These are phyloP conservation scores for Nemania bipapillata DNA, from an alignment of 2,329 filamentous ascomycete genomes.

Conservation along the genomic window DNA sequence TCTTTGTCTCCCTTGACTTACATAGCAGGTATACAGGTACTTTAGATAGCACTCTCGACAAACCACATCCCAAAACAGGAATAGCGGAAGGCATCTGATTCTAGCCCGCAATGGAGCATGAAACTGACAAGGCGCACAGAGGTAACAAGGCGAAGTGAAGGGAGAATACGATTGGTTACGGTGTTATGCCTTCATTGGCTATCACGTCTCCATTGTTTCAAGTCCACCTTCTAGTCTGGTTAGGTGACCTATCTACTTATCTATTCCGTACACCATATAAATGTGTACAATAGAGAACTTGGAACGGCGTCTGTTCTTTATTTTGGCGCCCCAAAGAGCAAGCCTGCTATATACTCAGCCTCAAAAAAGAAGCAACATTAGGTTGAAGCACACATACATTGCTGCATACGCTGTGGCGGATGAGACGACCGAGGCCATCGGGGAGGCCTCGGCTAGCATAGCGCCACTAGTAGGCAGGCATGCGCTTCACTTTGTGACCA, in stretches of 20 bases:
- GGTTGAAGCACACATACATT: background rate
- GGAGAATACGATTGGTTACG: constrained; percentile 42
- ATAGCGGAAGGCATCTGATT: background rate
- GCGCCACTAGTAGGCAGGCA: background rate
- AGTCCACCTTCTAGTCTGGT: constrained; percentile 22
- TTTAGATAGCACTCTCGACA: background rate
- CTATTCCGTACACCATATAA: too few relatives aligned
- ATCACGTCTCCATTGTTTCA: constrained; percentile 46
- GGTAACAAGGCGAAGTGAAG: background rate
- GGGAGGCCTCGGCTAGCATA: constrained; percentile 17
- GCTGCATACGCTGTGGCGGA: constrained; percentile 29
- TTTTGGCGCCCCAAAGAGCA: constrained; percentile 7
- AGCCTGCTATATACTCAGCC: constrained; percentile 18
- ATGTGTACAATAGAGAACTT: too few relatives aligned
- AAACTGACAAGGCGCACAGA: constrained; percentile 20
- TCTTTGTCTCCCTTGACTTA: constrained; percentile 15
- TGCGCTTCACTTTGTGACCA: constrained; percentile 8
- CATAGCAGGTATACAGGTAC: too few relatives aligned
- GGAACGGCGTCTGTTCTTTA: background rate
- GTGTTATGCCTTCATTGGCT: constrained; percentile 41
- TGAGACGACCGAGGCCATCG: constrained; percentile 29
- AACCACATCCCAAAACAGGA: constrained; percentile 16
- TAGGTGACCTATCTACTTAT: background rate
- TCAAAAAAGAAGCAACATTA: background rate
- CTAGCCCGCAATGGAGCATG: background rate